A percentile compares a stretch with the other conserved stretches of the same genome.
phyloP scores from a whole-genome alignment of 2,329 filamentous ascomycete genomes.

The Fusarium sublunatum region DNA sequence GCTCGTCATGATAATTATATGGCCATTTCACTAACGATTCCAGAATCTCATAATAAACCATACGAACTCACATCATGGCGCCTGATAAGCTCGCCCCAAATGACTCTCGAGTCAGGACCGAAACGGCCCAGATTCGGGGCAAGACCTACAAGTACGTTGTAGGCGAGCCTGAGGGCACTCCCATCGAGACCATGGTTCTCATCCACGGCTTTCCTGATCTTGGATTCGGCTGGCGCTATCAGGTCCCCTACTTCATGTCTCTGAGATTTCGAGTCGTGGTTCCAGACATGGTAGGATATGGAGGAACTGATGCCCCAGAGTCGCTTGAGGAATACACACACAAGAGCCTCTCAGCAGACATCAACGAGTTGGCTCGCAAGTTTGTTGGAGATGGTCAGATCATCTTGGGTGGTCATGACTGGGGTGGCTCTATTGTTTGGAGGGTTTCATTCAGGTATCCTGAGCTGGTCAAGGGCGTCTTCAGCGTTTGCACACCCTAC shows the following conservation, averaged over 20 bases:
- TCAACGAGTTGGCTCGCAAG: conserved; percentile 76
- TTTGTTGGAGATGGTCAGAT: conserved; percentile 64
- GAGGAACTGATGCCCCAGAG: conserved; percentile 76
- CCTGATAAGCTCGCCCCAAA: conserved; percentile 72
- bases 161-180: conserved; percentile 59
- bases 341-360: conserved; percentile 79
- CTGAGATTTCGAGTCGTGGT: conserved; percentile 83
- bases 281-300: conserved; percentile 89
- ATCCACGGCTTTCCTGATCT: conserved; percentile 87
- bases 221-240: conserved; percentile 87
- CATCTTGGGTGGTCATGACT: conserved; percentile 92
- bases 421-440: conserved; percentile 85
- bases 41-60: conserved; percentile 2
- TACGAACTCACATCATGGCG: conserved; percentile 54
- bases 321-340: conserved; percentile 72
- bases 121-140: conserved; percentile 72
- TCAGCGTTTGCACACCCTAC: conserved; percentile 85
- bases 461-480: conserved; percentile 76
- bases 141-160: conserved; percentile 76
- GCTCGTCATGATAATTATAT: neutral
- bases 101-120: conserved; percentile 74
- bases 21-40: conserved; percentile 15
- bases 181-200: conserved; percentile 63
- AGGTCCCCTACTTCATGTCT: conserved; percentile 80
- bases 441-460: conserved; percentile 80